Base-by-base conservation (phyloP, 768 basidiomycete species). In the Phylloporus scabripes region DNA sequence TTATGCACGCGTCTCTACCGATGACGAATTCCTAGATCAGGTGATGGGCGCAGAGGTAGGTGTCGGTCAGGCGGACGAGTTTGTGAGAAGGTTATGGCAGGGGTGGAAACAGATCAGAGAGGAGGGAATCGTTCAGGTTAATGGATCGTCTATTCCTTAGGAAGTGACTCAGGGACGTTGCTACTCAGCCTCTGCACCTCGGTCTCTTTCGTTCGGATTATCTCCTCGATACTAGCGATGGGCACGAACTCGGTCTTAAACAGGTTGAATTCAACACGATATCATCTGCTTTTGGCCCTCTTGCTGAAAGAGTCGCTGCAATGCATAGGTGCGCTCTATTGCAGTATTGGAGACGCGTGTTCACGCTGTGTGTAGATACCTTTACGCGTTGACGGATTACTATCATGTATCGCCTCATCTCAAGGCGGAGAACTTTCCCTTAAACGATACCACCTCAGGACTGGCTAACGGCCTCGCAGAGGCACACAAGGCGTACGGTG, bases 201-300 rank as follows among this genome's bases (percentile, higher is more conserved):
- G 93, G 94, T 17, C 69, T 99, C 17, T 96, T 95, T 70, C 78
- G 95, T 47, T 96, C 93, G 9, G 95, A 99, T 70, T 99, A 97
- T 68, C 73, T 98, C 26, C 70, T 97, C 18, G 92, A 99, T 56
- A 66, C 74, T 7, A 73, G 74, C 2, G 55, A 57, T 0, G 63
- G 69, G 24, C 61, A 37, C 11, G 18, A 17, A 12, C 59, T 73
- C 12, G 67, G 70, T 6, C 67, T 99, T 54, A 95, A 93, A 64
- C 95, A 99, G 69, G 95, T 98, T 36, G 95, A 99, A 65, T 96
- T 97, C 71, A 99, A 99, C 63, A 96, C 95, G 8, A 94, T 97
- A 54, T 91, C 93, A 2, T 81, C 85, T 0, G 93, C 92, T 0
- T 95, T 97, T 64, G 95, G 92, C 0, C 61, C 83, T 1, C 73